Evolutionary conservation across 164 flowering plant species (phyloP).

Genomic region (grape (Vitis vinifera)): DNA sequence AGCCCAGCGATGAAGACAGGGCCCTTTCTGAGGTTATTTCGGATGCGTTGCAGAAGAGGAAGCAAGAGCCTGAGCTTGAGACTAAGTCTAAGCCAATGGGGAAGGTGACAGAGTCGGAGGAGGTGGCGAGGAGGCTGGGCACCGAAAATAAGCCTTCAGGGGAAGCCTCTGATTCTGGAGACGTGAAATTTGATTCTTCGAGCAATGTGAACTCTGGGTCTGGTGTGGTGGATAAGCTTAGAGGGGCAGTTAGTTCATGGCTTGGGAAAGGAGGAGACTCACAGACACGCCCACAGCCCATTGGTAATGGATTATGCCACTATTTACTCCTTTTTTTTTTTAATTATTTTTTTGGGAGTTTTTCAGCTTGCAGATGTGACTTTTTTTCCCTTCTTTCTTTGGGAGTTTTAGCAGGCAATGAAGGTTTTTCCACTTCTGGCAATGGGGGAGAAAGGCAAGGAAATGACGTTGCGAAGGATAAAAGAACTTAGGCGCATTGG

Average conservation of each 20-base stretch:
- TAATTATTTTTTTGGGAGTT: too few relatives aligned
- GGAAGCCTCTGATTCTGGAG: conserved; percentile 1
- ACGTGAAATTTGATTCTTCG: neutral
- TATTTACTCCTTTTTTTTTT: too few relatives aligned
- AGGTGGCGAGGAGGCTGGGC: conserved; percentile 38
- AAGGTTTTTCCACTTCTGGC: neutral
- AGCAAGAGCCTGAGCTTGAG: conserved; percentile 15
- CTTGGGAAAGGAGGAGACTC: conserved; percentile 25
- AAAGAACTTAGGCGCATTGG: too few relatives aligned
- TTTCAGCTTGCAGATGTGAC: too few relatives aligned
- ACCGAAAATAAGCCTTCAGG: conserved; percentile 5
- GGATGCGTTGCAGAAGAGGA: conserved; percentile 25
- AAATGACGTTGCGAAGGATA: too few relatives aligned
- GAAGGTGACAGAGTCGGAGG: conserved; percentile 46
- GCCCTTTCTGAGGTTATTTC: conserved; percentile 60
- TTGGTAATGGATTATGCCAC: too few relatives aligned
- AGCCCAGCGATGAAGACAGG: conserved; percentile 29
- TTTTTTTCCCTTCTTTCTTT: neutral
- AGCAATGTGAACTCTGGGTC: conserved; percentile 11
- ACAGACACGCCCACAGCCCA: neutral
- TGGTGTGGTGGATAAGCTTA: conserved; percentile 32
- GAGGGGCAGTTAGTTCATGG: conserved; percentile 39
- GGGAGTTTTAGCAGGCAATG: neutral
- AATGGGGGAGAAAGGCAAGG: conserved; percentile 4
- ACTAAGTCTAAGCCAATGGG: conserved; percentile 15